A percentile compares a stretch with the other conserved stretches of the same genome.
Conservation (phyloP, 2,329 filamentous ascomycete genomes). For the Myriosclerotinia duriaeana region DNA sequence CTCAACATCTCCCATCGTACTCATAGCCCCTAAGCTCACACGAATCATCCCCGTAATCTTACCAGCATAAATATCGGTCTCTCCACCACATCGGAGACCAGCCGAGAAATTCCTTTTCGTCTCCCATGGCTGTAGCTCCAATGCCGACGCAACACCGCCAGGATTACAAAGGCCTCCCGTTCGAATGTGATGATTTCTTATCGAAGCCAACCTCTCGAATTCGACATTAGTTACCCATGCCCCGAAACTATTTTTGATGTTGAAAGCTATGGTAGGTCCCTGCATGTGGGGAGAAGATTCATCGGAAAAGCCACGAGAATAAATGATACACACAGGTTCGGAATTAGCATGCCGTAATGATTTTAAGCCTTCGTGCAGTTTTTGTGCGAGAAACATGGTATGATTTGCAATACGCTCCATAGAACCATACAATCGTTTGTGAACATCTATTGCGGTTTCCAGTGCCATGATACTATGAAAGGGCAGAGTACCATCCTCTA, state of each 20-base stretch:
- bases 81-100: conserved; percentile 80
- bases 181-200: conserved; percentile 79
- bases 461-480: conserved; percentile 88
- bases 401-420: conserved; percentile 71
- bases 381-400: conserved; percentile 61
- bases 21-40: conserved; percentile 88
- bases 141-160: conserved; percentile 72
- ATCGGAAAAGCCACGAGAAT: conserved; percentile 41
- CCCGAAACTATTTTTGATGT: conserved; percentile 66
- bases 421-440: conserved; percentile 67
- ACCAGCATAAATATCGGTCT: conserved; percentile 76
- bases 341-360: conserved; percentile 66
- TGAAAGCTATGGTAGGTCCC: conserved; percentile 83
- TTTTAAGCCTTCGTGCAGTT: conserved; percentile 58
- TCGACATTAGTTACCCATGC: conserved; percentile 79
- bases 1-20: conserved; percentile 70
- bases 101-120: conserved; percentile 81
- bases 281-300: conserved; percentile 43
- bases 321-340: conserved; percentile 38
- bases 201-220: conserved; percentile 78
- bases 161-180: conserved; percentile 92
- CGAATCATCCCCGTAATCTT: conserved; percentile 87
- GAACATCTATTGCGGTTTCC: conserved; percentile 68
- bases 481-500: conserved; percentile 90
- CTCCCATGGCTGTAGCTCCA: conserved; percentile 77